A percentile compares a stretch with the other conserved stretches of the same genome.
Conservation (phyloP, 106 monocot species). For the Chionographis japonica region DNA sequence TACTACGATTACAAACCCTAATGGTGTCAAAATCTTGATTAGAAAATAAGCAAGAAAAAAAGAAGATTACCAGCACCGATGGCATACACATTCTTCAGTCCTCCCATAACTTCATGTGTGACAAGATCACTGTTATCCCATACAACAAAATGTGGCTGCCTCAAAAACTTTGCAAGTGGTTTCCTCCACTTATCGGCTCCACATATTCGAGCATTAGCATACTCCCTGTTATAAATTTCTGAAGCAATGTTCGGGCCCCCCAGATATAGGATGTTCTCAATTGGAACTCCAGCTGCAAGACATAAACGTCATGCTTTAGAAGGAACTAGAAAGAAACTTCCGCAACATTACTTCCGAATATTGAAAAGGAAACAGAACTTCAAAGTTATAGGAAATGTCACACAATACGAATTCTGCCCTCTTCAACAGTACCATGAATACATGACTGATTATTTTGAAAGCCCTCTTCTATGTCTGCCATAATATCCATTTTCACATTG, state of each 20-base stretch:
- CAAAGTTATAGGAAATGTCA: no score
- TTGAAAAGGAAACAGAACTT: no score
- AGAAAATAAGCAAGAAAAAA: background rate
- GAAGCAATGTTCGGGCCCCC: constrained; percentile 96
- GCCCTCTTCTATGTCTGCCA: no score
- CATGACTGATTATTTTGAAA: no score
- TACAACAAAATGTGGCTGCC: constrained; percentile 93
- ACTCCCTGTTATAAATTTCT: constrained; percentile 94
- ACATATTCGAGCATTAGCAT: constrained; percentile 94
- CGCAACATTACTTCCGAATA: no score
- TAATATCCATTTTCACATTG: no score
- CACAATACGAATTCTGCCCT: no score
- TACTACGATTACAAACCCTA: no score
- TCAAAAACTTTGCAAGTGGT: constrained; percentile 75
- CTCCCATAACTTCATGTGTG: constrained; percentile 97
- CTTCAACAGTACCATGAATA: no score
- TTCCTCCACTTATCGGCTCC: constrained; percentile 92
- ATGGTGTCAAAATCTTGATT: background rate
- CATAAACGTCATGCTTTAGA: background rate
- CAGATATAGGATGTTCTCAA: constrained; percentile 90
- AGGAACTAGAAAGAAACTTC: background rate
- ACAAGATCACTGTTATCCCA: constrained; percentile 95
- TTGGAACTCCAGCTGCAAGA: constrained; percentile 70
- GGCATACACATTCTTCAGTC: constrained; percentile 94
- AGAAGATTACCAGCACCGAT: constrained; percentile 75